Evolutionary conservation across 208 protist genomes (phyloP).

Genomic region (Wallacemonas sp.): DNA sequence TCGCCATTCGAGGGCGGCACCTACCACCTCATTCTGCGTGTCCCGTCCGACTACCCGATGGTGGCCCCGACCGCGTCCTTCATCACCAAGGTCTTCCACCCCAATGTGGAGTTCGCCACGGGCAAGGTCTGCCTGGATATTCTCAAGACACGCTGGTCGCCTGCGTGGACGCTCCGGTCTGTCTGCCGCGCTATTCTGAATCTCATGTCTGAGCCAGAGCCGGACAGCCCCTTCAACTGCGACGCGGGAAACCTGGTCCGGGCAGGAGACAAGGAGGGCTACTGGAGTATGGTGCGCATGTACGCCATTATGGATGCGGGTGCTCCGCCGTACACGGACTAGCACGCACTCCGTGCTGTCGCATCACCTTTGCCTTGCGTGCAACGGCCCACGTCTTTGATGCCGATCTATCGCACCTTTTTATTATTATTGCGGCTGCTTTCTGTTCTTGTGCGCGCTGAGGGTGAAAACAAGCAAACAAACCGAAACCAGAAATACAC

Average conservation of each 20-base stretch:
- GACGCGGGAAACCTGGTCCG: conserved; percentile 91
- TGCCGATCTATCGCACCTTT: too few relatives aligned
- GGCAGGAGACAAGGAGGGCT: conserved; percentile 66
- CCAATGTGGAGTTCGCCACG: conserved; percentile 87
- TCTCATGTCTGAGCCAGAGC: conserved; percentile 79
- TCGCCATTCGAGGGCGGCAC: conserved; percentile 79
- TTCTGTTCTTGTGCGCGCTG: too few relatives aligned
- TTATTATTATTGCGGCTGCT: too few relatives aligned
- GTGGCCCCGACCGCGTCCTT: conserved; percentile 77
- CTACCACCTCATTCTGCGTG: conserved; percentile 64
- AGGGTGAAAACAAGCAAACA: too few relatives aligned
- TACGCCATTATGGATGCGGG: conserved; percentile 80
- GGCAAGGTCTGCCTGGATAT: conserved; percentile 93
- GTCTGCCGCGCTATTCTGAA: conserved; percentile 85
- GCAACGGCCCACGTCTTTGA: too few relatives aligned
- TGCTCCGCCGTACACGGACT: conserved; percentile 47
- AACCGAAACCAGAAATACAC: too few relatives aligned
- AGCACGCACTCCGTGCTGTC: too few relatives aligned
- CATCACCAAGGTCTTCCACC: conserved; percentile 89
- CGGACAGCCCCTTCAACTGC: conserved; percentile 90
- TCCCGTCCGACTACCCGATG: conserved; percentile 90
- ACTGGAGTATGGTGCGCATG: conserved; percentile 57
- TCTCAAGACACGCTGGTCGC: conserved; percentile 87
- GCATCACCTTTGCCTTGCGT: too few relatives aligned
- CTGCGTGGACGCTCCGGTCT: conserved; percentile 88